phyloP scores from a whole-genome alignment of 371 early-diverging fungal genomes.

The Mortierella sp. region DNA sequence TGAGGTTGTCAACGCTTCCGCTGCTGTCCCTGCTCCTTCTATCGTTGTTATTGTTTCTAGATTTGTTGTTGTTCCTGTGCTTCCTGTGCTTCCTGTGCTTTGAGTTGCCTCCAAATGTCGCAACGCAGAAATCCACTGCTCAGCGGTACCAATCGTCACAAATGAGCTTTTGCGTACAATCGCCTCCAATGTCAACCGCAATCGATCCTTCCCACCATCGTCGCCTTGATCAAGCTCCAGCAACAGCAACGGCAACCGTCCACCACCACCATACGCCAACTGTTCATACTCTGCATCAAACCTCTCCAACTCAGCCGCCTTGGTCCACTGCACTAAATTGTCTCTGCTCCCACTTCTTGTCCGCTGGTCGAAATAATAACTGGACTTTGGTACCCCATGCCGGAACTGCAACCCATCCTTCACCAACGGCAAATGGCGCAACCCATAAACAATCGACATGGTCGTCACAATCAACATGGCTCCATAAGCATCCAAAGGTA shows the following conservation, averaged over 20 bases:
- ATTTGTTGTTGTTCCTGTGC: neutral
- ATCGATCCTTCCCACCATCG: neutral
- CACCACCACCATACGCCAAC: constrained; percentile 8
- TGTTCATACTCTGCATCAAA: constrained; percentile 32
- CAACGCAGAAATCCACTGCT: constrained; percentile 33
- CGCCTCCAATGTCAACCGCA: neutral
- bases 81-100: neutral
- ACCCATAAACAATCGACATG: constrained; percentile 37
- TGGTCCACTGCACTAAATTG: neutral
- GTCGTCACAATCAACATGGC: constrained; percentile 44
- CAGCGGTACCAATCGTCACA: constrained; percentile 29
- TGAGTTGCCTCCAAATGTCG: constrained; percentile 4
- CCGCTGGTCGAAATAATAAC: neutral
- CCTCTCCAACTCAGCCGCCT: neutral
- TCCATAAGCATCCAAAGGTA: constrained; percentile 48
- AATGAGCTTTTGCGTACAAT: constrained; percentile 24
- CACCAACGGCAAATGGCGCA: neutral
- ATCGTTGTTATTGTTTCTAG: neutral
- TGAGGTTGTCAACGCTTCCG: neutral
- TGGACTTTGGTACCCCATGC: constrained; percentile 18
- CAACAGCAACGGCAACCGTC: neutral
- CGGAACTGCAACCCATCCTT: constrained; percentile 1
- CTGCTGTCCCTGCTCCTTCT: neutral
- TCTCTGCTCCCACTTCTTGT: neutral
- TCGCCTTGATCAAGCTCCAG: neutral